Percentiles rank a stretch among this genome's conserved stretches.
Conservation (phyloP, 257 asterid species). For the Fraxinus pennsylvanica region DNA sequence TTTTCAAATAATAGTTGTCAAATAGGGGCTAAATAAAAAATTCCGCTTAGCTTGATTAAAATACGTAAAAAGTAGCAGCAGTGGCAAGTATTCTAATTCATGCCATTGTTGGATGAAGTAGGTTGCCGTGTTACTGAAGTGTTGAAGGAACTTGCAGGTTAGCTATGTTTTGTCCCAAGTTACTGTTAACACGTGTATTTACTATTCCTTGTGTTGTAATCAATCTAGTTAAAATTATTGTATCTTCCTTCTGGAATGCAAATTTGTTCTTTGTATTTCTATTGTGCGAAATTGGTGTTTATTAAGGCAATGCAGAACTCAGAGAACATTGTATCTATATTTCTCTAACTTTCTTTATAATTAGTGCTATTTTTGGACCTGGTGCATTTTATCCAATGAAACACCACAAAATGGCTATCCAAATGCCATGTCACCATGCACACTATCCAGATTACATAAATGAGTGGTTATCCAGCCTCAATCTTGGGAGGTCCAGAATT, state of each 20-base stretch:
- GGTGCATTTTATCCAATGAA: constrained; percentile 36
- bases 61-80: no score
- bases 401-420: constrained; percentile 45
- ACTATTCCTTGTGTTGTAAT: not conserved
- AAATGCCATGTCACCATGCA: constrained; percentile 44
- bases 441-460: constrained; percentile 49
- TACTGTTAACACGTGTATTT: not conserved
- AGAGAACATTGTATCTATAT: no score
- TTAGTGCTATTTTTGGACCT: not conserved
- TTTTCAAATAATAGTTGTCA: no score
- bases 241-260: not conserved
- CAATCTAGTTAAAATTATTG: no score
- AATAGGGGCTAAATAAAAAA: no score
- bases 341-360: not conserved
- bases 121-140: no score
- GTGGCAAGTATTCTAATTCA: no score
- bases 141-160: no score
- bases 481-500: not conserved
- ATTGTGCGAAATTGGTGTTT: constrained; percentile 39
- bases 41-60: no score
- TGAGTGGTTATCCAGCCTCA: constrained; percentile 49
- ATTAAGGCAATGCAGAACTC: no score
- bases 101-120: no score
- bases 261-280: constrained; percentile 7
- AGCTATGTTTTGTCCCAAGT: no score